These are phyloP conservation scores for Pythium monospermum DNA, from an alignment of 352 stramenopile species.

Conservation along the genomic window DNA sequence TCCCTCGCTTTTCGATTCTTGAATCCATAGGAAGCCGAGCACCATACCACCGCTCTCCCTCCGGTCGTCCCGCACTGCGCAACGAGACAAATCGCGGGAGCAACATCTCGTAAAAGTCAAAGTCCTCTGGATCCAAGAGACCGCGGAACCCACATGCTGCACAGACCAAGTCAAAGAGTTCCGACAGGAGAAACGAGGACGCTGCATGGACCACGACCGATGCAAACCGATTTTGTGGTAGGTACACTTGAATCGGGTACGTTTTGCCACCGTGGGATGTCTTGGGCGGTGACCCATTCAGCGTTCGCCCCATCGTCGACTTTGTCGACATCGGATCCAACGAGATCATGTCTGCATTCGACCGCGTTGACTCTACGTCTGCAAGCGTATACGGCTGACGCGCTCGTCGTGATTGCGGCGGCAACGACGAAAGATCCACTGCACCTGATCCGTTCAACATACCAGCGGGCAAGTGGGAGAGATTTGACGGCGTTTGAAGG, in stretches of 20 bases:
- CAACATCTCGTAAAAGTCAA: slow-evolving; percentile 79
- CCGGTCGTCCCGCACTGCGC: slow-evolving; percentile 72
- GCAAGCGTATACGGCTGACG: slow-evolving; percentile 42
- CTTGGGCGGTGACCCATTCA: slow-evolving; percentile 42
- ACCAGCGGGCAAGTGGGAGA: slow-evolving; percentile 22
- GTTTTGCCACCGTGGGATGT: slow-evolving; percentile 27
- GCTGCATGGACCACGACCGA: slow-evolving; percentile 71
- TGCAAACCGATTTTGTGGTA: slow-evolving; percentile 82
- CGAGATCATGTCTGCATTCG: slow-evolving; percentile 48
- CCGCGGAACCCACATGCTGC: slow-evolving; percentile 69
- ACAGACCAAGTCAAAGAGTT: slow-evolving; percentile 77
- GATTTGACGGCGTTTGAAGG: slow-evolving; percentile 54
- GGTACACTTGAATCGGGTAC: slow-evolving; percentile 69
- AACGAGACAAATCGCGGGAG: slow-evolving; percentile 84
- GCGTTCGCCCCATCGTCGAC: slow-evolving; percentile 20
- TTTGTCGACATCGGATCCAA: slow-evolving; percentile 63
- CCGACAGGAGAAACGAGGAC: slow-evolving; percentile 45
- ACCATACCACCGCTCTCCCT: slow-evolving; percentile 83
- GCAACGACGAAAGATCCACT: slow-evolving; percentile 14
- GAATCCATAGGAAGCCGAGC: slow-evolving; percentile 58
- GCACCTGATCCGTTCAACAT: slow-evolving; percentile 2
- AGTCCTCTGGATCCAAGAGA: slow-evolving; percentile 71
- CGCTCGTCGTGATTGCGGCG: slow-evolving; percentile 30
- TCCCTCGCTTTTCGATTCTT: slow-evolving; percentile 53
- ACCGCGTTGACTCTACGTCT: slow-evolving; percentile 48